These are phyloP conservation scores for Zizania palustris DNA, from an alignment of 202 grass and related monocot species.

Conservation along the genomic window DNA sequence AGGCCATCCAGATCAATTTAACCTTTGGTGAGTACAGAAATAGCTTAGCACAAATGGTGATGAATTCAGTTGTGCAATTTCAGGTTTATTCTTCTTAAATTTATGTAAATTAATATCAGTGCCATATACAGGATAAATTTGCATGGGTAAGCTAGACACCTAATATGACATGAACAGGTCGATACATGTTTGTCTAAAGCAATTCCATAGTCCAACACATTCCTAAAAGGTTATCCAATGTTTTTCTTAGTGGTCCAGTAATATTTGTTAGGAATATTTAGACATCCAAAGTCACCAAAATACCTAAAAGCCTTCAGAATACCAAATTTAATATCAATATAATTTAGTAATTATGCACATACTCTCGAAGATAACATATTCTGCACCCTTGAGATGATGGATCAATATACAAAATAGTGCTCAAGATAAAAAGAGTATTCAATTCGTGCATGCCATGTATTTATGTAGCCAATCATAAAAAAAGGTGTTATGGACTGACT, in stretches of 20 bases:
- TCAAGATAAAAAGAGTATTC: background rate
- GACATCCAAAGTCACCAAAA: background rate
- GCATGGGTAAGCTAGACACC: background rate
- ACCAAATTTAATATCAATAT: background rate
- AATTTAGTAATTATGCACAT: background rate
- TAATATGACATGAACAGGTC: background rate
- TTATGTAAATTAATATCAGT: background rate
- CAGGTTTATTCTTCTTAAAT: background rate
- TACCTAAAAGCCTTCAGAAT: background rate
- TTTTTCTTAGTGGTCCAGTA: background rate
- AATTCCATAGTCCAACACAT: background rate
- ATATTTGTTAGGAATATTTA: background rate
- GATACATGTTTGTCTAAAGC: background rate
- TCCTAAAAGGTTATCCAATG: background rate
- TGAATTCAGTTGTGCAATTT: slow-evolving; percentile 13
- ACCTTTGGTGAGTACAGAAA: slow-evolving; percentile 2
- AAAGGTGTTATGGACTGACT: background rate
- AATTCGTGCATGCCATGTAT: background rate
- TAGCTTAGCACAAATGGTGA: slow-evolving; percentile 9
- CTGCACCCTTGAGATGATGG: background rate
- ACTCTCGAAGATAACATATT: background rate
- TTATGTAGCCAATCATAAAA: background rate
- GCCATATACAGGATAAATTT: background rate
- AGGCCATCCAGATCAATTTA: slow-evolving; percentile 2
- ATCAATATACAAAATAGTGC: background rate